Evolutionary conservation across 352 stramenopile genomes (phyloP).

Genomic region (Lagenidium giganteum): DNA sequence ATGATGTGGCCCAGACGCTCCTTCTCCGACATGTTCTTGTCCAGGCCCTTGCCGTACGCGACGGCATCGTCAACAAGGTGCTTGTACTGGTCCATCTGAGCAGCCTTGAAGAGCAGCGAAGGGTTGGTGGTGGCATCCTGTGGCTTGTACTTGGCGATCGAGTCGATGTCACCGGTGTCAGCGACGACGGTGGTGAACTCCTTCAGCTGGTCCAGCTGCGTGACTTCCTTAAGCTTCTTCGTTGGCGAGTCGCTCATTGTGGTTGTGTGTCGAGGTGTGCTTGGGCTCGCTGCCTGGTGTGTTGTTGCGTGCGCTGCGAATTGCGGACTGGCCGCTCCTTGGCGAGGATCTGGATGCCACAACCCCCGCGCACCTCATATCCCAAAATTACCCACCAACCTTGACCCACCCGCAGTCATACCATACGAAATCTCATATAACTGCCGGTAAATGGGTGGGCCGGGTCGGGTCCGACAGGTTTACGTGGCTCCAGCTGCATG

Average conservation of each 20-base stretch:
- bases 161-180: constrained; percentile 94
- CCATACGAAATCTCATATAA: too few species aligned
- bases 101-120: constrained; percentile 96
- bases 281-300: constrained; percentile 26
- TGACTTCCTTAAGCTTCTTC: constrained; percentile 54
- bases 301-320: constrained; percentile 46
- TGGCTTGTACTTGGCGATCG: constrained; percentile 84
- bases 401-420: too few species aligned
- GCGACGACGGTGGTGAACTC: constrained; percentile 95
- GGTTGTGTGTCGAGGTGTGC: neutral
- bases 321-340: constrained; percentile 50
- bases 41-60: constrained; percentile 77
- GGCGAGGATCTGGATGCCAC: neutral
- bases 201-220: constrained; percentile 92
- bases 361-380: too few species aligned
- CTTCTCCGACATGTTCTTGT: constrained; percentile 44
- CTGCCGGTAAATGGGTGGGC: too few species aligned
- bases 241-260: constrained; percentile 43
- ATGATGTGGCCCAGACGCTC: constrained; percentile 90
- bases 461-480: too few species aligned
- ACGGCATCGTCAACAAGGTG: constrained; percentile 94
- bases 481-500: too few species aligned
- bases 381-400: too few species aligned
- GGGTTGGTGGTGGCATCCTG: constrained; percentile 98
- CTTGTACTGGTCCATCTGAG: constrained; percentile 92